phyloP scores from a whole-genome alignment of 169 alveolate genomes.

The Cryptosporidium bovis region DNA sequence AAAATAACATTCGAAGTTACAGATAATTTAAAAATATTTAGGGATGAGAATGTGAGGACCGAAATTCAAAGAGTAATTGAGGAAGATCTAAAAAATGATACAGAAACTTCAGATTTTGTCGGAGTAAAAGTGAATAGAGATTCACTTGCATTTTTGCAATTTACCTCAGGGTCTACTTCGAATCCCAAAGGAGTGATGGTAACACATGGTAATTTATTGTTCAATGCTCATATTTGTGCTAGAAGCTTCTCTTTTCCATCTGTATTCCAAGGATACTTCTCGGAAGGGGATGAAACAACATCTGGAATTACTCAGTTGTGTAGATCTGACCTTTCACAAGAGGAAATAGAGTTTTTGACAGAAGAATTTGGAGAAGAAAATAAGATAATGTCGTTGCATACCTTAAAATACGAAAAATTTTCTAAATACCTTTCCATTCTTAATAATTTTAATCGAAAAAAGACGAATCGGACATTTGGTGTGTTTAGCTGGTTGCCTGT shows the following conservation, averaged over 20 bases:
- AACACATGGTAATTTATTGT: constrained; percentile 75
- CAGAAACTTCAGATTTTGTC: constrained; percentile 12
- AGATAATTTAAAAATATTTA: constrained; percentile 32
- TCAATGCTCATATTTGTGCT: constrained; percentile 67
- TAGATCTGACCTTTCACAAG: constrained; percentile 6
- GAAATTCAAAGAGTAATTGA: constrained; percentile 37
- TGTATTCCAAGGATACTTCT: constrained; percentile 17
- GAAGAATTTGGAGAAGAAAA: constrained; percentile 22
- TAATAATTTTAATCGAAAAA: constrained; percentile 5
- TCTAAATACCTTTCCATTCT: constrained; percentile 19
- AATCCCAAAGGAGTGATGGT: constrained; percentile 79
- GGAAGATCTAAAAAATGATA: constrained; percentile 6
- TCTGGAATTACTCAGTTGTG: constrained; percentile 14
- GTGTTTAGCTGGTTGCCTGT: constrained; percentile 77
- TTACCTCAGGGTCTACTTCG: constrained; percentile 79
- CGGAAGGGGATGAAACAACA: neutral
- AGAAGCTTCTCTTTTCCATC: constrained; percentile 52
- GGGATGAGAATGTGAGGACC: neutral
- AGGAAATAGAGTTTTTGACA: constrained; percentile 8
- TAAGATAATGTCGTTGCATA: constrained; percentile 28
- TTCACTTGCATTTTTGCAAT: constrained; percentile 76
- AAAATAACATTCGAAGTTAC: constrained; percentile 38
- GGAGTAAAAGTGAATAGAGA: constrained; percentile 39
- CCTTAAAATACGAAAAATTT: constrained; percentile 21
- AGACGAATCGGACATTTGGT: constrained; percentile 6